Base-by-base conservation (phyloP, 805 yeast species). In the Ogataea polymorpha region DNA sequence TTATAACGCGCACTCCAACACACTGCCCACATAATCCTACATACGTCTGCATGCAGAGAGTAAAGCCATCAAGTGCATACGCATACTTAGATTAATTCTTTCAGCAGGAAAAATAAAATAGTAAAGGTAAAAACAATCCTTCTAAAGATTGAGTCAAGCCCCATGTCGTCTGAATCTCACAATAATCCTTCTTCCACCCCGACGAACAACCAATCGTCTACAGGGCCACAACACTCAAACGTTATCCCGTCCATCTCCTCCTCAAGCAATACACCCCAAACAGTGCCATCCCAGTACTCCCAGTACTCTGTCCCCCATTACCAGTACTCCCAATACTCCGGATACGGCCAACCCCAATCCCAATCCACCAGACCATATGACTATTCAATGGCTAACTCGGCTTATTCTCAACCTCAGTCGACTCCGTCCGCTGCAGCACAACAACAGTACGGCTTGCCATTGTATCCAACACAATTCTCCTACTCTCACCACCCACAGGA, bases 241-340 rank as follows among this genome's bases (percentile, higher is more conserved):
- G 32, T 42, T 20, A 33, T 50, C 16, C 54, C 54, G 11, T 32
- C 52, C 7, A 36, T 46, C 32, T 40, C 51, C 12, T 38, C 51
- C 7, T 38, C 43, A n/a, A 15, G 35, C 8, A 40, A 34, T 13
- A 32, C 51, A 10, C 25, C 48, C 6, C 41, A 38, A 15, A 17
- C 48, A 10, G 43, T 39, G 23, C 43, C 51, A 15, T 45, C 47
- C 12, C 55, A 48, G 35, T 49, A 49, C 26, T 34, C 43, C 40
- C 54, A 46, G 36, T 50, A 50, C 39, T 37, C 55, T 12, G 45
- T 45, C 25, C 55, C 55, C 14, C 55, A 48, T 34, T 50, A 50
- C 36, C 55, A 50, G 38, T 50, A 50, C 33, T 39, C 48, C 30
- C 39, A 46, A 14, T 48, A 36, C 42, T 24, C 52, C 2, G 50